A percentile compares a stretch with the other conserved stretches of the same genome.
Conservation (phyloP, 140 eudicot genomes). For the Erigeron philadelphicus region DNA sequence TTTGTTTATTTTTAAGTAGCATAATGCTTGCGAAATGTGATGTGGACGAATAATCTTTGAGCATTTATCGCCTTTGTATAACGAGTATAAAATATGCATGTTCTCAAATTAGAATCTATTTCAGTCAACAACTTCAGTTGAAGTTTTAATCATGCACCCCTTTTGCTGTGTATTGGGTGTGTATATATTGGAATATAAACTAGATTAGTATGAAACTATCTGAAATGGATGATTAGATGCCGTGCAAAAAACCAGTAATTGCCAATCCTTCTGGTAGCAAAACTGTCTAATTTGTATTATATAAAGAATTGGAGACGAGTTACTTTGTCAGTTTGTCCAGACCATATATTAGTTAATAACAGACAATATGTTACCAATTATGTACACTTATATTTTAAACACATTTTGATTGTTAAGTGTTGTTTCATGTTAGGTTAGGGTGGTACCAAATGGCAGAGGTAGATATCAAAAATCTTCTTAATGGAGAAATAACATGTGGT, state of each 20-base stretch:
- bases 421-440: constrained; percentile 29
- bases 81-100: neutral
- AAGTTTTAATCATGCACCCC: neutral
- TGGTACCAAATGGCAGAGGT: constrained; percentile 57
- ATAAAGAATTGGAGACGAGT: neutral
- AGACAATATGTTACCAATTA: neutral
- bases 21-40: too few relatives aligned
- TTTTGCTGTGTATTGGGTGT: too few relatives aligned
- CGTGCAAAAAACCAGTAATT: neutral
- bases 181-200: neutral
- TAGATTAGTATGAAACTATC: neutral
- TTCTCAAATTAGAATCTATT: neutral
- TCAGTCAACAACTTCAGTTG: neutral
- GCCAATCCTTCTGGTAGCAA: neutral
- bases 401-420: constrained; percentile 16
- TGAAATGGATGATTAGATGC: constrained; percentile 3
- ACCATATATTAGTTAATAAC: too few relatives aligned
- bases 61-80: too few relatives aligned
- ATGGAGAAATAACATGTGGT: constrained; percentile 65
- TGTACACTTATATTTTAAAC: neutral
- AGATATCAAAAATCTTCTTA: constrained; percentile 51
- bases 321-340: neutral
- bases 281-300: neutral
- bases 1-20: too few relatives aligned
- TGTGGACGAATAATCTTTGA: too few relatives aligned